Evolutionary conservation across 768 basidiomycete species (phyloP).

Genomic region (Mycena crocata): DNA sequence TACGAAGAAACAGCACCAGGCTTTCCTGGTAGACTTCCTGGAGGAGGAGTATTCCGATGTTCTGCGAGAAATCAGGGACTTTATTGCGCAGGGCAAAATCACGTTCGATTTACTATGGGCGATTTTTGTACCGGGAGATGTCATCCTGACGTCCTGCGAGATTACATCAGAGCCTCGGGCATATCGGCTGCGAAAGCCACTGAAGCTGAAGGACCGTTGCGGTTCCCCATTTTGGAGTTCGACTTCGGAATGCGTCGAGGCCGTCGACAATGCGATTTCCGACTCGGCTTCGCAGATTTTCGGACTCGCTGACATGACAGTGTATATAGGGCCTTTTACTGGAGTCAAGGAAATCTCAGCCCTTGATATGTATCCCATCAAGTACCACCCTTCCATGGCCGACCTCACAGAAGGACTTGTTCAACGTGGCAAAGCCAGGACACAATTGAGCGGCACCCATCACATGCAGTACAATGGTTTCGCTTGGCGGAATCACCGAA

Average conservation of each 20-base stretch:
- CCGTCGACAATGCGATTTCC: neutral
- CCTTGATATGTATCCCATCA: neutral
- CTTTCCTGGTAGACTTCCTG: conserved; percentile 3
- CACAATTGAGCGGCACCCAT: neutral
- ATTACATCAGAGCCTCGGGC: conserved; percentile 10
- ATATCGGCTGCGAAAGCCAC: neutral
- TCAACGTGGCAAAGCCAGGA: neutral
- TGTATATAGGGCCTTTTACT: neutral
- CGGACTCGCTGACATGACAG: neutral
- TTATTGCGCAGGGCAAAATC: neutral
- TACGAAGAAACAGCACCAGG: neutral
- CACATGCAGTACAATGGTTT: conserved; percentile 6
- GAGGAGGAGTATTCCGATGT: neutral
- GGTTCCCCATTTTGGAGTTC: neutral
- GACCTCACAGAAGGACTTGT: neutral
- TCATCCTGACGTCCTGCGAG: neutral
- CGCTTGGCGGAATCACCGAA: neutral
- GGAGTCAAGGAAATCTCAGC: neutral
- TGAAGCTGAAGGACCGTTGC: neutral
- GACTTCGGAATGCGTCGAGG: conserved; percentile 11
- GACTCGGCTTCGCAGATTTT: neutral
- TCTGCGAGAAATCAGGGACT: neutral
- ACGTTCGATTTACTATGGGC: conserved; percentile 11
- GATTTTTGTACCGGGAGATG: neutral
- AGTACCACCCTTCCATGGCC: neutral